phyloP scores from a whole-genome alignment of 192 early-diverging fungal species.

The Mortierella claussenii region DNA sequence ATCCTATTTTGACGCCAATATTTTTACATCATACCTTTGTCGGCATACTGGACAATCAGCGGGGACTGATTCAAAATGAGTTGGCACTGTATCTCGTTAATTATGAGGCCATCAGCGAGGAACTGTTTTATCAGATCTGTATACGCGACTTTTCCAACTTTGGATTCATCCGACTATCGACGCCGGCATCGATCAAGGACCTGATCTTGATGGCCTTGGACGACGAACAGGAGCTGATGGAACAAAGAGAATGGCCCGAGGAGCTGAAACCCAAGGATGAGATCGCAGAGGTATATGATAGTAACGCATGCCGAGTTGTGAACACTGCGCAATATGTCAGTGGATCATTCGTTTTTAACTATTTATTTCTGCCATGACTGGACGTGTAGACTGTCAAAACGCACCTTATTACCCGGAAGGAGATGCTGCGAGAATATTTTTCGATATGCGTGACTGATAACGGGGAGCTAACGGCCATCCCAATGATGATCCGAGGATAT shows the following conservation, averaged over 20 bases:
- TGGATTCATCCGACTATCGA: slow-evolving; percentile 75
- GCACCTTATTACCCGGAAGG: slow-evolving; percentile 61
- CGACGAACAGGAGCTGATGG: slow-evolving; percentile 58
- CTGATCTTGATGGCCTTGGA: slow-evolving; percentile 77
- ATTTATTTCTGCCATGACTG: too few species aligned
- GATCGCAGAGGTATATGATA: slow-evolving; percentile 63
- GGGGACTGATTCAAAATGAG: slow-evolving; percentile 88
- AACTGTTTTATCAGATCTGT: slow-evolving; percentile 90
- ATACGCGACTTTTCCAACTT: slow-evolving; percentile 90
- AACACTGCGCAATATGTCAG: too few species aligned
- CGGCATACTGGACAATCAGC: slow-evolving; percentile 82
- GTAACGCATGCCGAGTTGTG: neutral
- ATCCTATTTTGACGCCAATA: slow-evolving; percentile 79
- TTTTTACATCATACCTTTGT: slow-evolving; percentile 89
- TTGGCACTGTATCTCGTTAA: slow-evolving; percentile 88
- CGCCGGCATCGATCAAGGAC: slow-evolving; percentile 73
- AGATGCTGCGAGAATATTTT: slow-evolving; percentile 95
- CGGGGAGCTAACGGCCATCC: slow-evolving; percentile 75
- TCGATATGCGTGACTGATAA: slow-evolving; percentile 72
- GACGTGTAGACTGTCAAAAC: slow-evolving; percentile 61
- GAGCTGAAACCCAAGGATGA: slow-evolving; percentile 63
- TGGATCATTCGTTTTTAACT: neutral
- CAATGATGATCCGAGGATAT: slow-evolving; percentile 86
- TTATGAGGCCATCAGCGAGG: slow-evolving; percentile 79
- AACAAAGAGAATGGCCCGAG: slow-evolving; percentile 54